Evolutionary conservation across 768 basidiomycete species (phyloP).

Genomic region (Peribolospora baueri): DNA sequence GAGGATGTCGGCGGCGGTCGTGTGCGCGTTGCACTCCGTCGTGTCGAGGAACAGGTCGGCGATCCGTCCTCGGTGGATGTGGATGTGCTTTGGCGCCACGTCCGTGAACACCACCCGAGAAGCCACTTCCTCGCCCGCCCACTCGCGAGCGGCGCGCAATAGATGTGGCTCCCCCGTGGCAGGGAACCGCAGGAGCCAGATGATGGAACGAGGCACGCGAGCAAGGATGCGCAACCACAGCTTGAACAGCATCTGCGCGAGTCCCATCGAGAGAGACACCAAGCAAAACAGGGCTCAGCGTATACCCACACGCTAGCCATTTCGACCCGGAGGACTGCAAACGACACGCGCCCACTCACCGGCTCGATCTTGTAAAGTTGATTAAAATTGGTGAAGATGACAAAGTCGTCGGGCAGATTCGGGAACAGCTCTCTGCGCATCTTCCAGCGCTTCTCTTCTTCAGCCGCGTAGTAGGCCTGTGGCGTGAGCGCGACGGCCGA

Average conservation of each 20-base stretch:
- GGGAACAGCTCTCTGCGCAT: slow-evolving; percentile 26
- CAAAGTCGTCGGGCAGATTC: slow-evolving; percentile 22
- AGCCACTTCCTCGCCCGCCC: slow-evolving; percentile 28
- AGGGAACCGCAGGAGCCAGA: slow-evolving; percentile 34
- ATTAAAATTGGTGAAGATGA: slow-evolving; percentile 34
- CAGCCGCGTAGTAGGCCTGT: slow-evolving; percentile 21
- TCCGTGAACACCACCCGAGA: slow-evolving; percentile 29
- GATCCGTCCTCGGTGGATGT: slow-evolving; percentile 27
- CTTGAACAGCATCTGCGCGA: slow-evolving; percentile 22
- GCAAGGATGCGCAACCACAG: slow-evolving; percentile 29
- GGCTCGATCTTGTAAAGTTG: slow-evolving; percentile 29
- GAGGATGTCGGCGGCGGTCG: slow-evolving; percentile 29
- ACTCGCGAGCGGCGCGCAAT: slow-evolving; percentile 22
- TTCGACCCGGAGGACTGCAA: no score
- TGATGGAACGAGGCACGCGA: slow-evolving; percentile 26
- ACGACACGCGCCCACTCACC: no score
- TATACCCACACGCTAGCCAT: no score
- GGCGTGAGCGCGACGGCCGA: not conserved
- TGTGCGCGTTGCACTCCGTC: slow-evolving; percentile 33
- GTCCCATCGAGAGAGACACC: not conserved
- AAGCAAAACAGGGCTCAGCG: not conserved
- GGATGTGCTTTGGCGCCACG: slow-evolving; percentile 26
- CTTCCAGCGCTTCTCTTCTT: slow-evolving; percentile 21
- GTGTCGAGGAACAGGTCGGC: slow-evolving; percentile 32
- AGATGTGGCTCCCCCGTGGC: slow-evolving; percentile 27